Evolutionary conservation across 768 basidiomycete genomes (phyloP), one percentile per base, ranked within the genome.

Genomic region (Floccularia luteovirens): DNA sequence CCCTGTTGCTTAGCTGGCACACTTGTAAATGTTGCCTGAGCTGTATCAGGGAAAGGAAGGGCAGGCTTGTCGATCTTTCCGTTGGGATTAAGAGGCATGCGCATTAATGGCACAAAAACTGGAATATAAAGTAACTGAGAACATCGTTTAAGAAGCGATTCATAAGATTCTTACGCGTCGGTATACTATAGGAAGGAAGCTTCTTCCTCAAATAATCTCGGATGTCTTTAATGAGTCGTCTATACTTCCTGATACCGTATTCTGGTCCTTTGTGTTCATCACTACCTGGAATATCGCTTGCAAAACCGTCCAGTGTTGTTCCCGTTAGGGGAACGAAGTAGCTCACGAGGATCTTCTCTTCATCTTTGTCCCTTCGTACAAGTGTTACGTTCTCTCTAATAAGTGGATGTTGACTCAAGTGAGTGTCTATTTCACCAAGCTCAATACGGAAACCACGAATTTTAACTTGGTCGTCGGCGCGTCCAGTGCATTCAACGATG

Each of bases 361-460:
- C 96, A 61, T 97, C 90, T 69, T 98, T 98, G 67, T 99, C 94
- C 57, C 94, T 70, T 49, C 94, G 69, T 31, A 99, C 93, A 27
- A 98, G 74, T 2, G 96, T 98, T 38, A 99, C 93, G 57, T 99
- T 99, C 64, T 98, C 96, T n/a, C 94, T 70, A 2, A 99, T 79
- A 14, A 90, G 75, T 5, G 90, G 85, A 56, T 98, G 93, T 53
- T 92, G 82, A 50, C 86, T 88, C 42, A 99, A 78, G 63, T 94
- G 82, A 0, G 89, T 96, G 58, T 99, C 96, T 48, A 99, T 96
- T 60, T 99, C 96, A 12, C 93, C 93, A 5, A 98, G 75, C 58
- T 99, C 96, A 53, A 99, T 98, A 19, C 96, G 75, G 80, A 99
- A 99, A 1, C 96, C 96, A 40, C 96, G 87, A 60, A 99, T 98